Conservation (phyloP, 106 monocot genomes). For the Dioscorea zingiberensis region DNA sequence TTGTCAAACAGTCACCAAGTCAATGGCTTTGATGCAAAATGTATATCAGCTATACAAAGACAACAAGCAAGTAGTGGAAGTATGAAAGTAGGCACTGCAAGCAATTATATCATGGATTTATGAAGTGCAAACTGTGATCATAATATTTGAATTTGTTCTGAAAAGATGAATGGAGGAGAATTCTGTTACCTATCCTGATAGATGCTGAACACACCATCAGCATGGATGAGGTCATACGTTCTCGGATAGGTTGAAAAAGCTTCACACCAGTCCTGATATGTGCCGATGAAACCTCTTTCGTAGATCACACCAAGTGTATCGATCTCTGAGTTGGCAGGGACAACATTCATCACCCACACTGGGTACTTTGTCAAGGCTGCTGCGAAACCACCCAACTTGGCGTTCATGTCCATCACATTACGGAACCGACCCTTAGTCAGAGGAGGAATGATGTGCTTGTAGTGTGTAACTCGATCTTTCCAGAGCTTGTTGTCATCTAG, state of each 20-base stretch:
- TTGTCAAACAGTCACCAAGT: too few relatives aligned
- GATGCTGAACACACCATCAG: slow-evolving; percentile 4
- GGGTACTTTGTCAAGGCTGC: slow-evolving; percentile 1
- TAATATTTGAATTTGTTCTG: too few relatives aligned
- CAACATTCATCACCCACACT: slow-evolving; percentile 8
- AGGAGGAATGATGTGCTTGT: slow-evolving; percentile 4
- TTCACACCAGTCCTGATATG: slow-evolving; percentile 7
- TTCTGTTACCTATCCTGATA: slow-evolving; percentile 1
- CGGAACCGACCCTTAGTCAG: background rate
- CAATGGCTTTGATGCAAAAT: too few relatives aligned
- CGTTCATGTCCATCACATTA: slow-evolving; percentile 11
- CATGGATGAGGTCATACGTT: slow-evolving; percentile 5
- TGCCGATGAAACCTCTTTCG: slow-evolving; percentile 1
- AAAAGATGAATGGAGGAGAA: too few relatives aligned
- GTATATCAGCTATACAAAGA: too few relatives aligned
- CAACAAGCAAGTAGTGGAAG: too few relatives aligned
- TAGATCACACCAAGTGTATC: slow-evolving; percentile 2
- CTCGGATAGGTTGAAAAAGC: slow-evolving; percentile 3
- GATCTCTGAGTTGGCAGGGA: background rate
- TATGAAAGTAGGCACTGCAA: too few relatives aligned
- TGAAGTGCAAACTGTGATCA: too few relatives aligned
- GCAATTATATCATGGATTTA: too few relatives aligned
- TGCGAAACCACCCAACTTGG: slow-evolving; percentile 1
- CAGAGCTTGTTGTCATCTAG: background rate
- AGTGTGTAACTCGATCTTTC: slow-evolving; percentile 2